Percentiles rank a stretch among this genome's conserved stretches.
Conservation (phyloP, 208 protist species). For the Endotrypanum monterogeii region DNA sequence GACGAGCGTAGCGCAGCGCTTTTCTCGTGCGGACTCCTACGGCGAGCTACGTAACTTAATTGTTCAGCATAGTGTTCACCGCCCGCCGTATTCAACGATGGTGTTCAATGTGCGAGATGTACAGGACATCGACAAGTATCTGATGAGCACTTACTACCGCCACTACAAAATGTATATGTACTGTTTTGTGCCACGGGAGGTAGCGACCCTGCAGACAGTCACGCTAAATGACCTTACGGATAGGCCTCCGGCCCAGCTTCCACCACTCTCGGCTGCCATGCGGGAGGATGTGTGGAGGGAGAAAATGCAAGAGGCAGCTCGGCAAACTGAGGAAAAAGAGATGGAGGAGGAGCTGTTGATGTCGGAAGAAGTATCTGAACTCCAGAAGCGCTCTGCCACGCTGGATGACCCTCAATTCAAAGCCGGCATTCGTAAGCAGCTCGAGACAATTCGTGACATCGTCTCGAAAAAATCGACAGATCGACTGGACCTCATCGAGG, state of each 20-base stretch:
- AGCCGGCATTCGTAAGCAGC: constrained; percentile 79
- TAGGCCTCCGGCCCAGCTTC: constrained; percentile 56
- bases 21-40: constrained; percentile 71
- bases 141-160: constrained; percentile 87
- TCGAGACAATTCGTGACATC: constrained; percentile 66
- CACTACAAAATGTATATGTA: constrained; percentile 94
- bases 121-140: constrained; percentile 86
- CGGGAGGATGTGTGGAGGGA: constrained; percentile 56
- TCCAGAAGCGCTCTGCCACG: constrained; percentile 37
- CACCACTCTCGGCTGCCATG: constrained; percentile 59
- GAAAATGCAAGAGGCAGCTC: constrained; percentile 73
- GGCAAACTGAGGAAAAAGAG: constrained; percentile 45
- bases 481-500: constrained; percentile 75
- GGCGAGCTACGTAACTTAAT: constrained; percentile 71
- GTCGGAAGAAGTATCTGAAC: constrained; percentile 49
- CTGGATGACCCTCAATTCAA: constrained; percentile 65
- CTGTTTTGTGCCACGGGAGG: constrained; percentile 77
- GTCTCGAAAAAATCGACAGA: constrained; percentile 56
- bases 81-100: constrained; percentile 85
- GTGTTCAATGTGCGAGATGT: constrained; percentile 85
- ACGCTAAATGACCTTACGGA: constrained; percentile 52
- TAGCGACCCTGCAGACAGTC: constrained; percentile 55
- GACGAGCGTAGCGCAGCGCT: constrained; percentile 58
- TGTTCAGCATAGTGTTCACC: constrained; percentile 80
- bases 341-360: constrained; percentile 45